Percentiles rank a stretch among this genome's conserved stretches.
Conservation (phyloP, 371 early-diverging fungal genomes). For the Zychaea mexicana region DNA sequence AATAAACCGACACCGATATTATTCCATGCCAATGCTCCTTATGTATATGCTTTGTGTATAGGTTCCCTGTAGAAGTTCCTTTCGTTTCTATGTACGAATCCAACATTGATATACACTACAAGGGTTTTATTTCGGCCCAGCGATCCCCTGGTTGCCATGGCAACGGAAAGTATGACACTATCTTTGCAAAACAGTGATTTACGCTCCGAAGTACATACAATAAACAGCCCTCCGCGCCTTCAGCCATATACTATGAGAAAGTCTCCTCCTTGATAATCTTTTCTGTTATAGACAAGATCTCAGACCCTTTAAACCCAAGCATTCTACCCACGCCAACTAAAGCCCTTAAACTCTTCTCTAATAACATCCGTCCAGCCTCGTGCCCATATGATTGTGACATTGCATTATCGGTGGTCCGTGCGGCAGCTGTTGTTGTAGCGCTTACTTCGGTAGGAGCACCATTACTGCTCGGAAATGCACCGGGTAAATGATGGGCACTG, state of each 20-base stretch:
- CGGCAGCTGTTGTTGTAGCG: not conserved
- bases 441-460: not conserved
- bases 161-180: no score
- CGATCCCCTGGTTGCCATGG: no score
- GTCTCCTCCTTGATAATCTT: constrained; percentile 29
- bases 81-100: no score
- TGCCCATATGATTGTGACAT: constrained; percentile 10
- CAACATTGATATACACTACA: no score
- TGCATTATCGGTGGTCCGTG: constrained; percentile 15
- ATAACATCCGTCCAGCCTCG: constrained; percentile 33
- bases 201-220: no score
- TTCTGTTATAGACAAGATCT: constrained; percentile 38
- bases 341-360: constrained; percentile 41
- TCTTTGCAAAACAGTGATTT: no score
- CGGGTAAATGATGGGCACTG: constrained; percentile 22
- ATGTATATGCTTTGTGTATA: no score
- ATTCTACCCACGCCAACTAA: constrained; percentile 36
- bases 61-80: no score
- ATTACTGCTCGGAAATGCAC: constrained; percentile 38
- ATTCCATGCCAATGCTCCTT: not conserved
- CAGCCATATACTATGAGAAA: not conserved
- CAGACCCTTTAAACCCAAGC: constrained; percentile 38
- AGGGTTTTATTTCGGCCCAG: no score
- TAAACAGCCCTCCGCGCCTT: no score
- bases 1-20: no score